Evolutionary conservation across 2,329 filamentous ascomycete genomes (phyloP), one percentile per base, ranked within the genome.

Genomic region (Ophiocordyceps camponoti-rufipedis): DNA sequence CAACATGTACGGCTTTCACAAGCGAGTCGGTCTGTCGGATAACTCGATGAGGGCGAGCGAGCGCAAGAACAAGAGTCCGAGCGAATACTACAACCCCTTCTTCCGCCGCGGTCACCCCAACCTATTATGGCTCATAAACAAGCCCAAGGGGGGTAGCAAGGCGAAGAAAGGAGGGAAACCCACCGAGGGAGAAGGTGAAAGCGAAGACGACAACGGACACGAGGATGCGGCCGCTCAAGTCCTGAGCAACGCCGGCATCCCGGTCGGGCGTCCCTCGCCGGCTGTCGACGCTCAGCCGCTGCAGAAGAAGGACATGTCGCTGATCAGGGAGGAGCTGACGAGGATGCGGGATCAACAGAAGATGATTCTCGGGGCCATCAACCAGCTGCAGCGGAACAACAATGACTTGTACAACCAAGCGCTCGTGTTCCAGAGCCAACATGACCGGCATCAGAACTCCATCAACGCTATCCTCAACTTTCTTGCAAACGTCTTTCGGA

Each of bases 381-480:
- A 72, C 45, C 78, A 83, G 46, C 68, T 96, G 48, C 82, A 86
- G 46, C 76, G 82, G 48, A 88, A 95, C 55, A 91, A 96, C 57
- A 80, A 86, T 49, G 80, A 89, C 49, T 74, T 95, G 29, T 93
- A 88, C 55, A 82, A 84, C 46, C 87, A 95, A 61, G 88, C 89
- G 0, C 74, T 84, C 41, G 80, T 84, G 47, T 95, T 95, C 58
- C 88, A 96, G 61, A 83, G 78, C 48, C 78, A 94, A 58, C 89
- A 96, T 57, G 87, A 89, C 53, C 80, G 91, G n/a, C 91, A 98
- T 56, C 91, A 98, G 59, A 94, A 89, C 58, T 95, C 89, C 0
- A 96, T 98, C 63, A 96, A 95, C 57, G 89, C 89, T n/a, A 96
- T 98, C 50, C 72, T 98, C 40, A 94, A 88, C 44, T 96, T 98